phyloP scores from a whole-genome alignment of 2,329 filamentous ascomycete genomes.

The Cladosporium sp. region DNA sequence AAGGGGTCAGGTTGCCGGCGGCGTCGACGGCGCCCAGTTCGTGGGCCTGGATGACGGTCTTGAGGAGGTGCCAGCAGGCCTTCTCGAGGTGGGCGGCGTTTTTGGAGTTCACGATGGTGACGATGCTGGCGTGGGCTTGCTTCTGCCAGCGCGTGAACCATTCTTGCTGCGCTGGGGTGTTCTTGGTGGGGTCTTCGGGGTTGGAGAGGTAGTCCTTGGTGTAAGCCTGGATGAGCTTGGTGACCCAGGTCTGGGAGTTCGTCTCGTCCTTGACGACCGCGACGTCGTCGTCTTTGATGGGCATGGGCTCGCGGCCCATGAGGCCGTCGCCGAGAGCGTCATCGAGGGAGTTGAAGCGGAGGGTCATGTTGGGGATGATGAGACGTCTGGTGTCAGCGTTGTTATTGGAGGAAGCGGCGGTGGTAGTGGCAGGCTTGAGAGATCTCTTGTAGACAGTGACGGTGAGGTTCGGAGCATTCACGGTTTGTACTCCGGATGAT shows the following conservation, averaged over 20 bases:
- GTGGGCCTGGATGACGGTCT: constrained; percentile 1
- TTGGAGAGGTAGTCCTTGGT: background rate
- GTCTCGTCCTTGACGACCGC: background rate
- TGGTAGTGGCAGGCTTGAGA: background rate
- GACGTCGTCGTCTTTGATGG: background rate
- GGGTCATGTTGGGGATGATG: background rate
- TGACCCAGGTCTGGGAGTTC: background rate
- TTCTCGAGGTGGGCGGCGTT: background rate
- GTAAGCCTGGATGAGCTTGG: background rate
- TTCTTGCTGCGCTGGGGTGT: background rate
- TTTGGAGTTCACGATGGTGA: background rate
- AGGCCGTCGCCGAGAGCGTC: constrained; percentile 1
- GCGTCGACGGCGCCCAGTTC: background rate
- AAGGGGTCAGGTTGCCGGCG: background rate
- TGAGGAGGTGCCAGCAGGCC: constrained; percentile 7
- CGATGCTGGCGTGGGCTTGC: background rate
- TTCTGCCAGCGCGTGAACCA: constrained; percentile 7
- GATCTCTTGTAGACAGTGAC: background rate
- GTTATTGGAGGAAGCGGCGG: background rate
- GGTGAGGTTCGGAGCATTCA: background rate
- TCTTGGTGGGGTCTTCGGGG: background rate
- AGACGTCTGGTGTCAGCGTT: background rate
- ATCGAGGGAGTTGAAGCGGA: background rate
- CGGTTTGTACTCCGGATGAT: background rate
- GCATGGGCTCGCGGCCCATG: background rate